phyloP scores from a whole-genome alignment of 208 protist species.

The Wallacemonas rigidus region DNA sequence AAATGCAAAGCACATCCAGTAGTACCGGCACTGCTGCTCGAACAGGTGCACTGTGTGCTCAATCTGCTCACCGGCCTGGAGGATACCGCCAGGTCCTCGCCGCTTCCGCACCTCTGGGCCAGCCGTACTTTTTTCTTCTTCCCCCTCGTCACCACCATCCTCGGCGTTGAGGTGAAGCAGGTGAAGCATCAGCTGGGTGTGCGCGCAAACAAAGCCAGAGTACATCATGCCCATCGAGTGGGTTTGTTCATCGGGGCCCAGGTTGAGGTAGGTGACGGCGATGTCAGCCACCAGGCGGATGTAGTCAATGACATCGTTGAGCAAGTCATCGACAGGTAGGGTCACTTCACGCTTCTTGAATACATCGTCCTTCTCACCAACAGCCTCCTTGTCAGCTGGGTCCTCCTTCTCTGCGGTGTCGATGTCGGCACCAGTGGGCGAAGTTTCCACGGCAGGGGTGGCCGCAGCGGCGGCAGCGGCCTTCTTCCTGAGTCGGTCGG shows the following conservation, averaged over 20 bases:
- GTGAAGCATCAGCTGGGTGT: constrained; percentile 25
- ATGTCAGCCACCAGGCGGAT: constrained; percentile 24
- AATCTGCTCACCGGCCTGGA: not conserved
- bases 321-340: constrained; percentile 17
- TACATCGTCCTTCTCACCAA: constrained; percentile 7
- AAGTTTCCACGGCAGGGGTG: not conserved
- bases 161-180: constrained; percentile 19
- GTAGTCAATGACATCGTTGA: constrained; percentile 24
- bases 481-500: constrained; percentile 17
- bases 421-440: not conserved
- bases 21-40: constrained; percentile 23
- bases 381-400: not conserved
- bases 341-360: constrained; percentile 17
- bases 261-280: constrained; percentile 27
- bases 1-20: constrained; percentile 15
- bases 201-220: constrained; percentile 14
- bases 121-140: constrained; percentile 2
- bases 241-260: constrained; percentile 19
- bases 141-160: not conserved
- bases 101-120: not conserved
- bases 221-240: constrained; percentile 19
- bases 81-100: not conserved
- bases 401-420: constrained; percentile 6
- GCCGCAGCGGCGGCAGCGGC: constrained; percentile 8
- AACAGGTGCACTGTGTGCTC: constrained; percentile 17